phyloP scores from a whole-genome alignment of 176 grass and related monocot species.

The Thinopyrum elongatum region DNA sequence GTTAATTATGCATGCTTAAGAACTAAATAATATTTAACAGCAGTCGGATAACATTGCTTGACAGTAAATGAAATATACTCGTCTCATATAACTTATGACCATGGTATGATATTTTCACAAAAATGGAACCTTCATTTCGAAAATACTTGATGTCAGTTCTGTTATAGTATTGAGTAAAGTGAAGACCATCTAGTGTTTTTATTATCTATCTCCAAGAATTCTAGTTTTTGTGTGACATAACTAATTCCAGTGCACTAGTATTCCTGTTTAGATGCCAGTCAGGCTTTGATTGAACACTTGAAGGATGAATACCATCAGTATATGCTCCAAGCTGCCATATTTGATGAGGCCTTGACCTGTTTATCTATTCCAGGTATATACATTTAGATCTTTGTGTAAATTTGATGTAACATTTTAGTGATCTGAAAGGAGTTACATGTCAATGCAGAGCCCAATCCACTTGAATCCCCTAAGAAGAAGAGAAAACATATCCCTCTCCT shows the following conservation, averaged over 20 bases:
- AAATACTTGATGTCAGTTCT: not conserved
- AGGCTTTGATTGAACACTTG: conserved; percentile 63
- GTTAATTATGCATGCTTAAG: not conserved
- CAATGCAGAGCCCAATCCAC: conserved; percentile 53
- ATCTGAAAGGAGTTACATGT: conserved; percentile 20
- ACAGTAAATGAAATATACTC: not conserved
- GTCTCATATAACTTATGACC: not conserved
- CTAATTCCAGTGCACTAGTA: not conserved
- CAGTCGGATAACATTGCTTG: not conserved
- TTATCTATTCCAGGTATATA: conserved; percentile 52
- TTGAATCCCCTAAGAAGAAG: conserved; percentile 53
- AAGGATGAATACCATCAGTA: conserved; percentile 67
- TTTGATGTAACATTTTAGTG: conserved; percentile 1
- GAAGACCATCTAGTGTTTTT: not conserved
- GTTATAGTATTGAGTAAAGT: not conserved
- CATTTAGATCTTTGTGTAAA: conserved; percentile 1
- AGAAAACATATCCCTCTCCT: conserved; percentile 78
- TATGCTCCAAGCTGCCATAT: conserved; percentile 83
- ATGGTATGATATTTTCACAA: not conserved
- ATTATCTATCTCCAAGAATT: not conserved
- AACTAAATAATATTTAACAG: not conserved
- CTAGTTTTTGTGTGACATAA: not conserved
- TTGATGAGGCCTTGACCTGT: conserved; percentile 59
- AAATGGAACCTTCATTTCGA: not conserved
- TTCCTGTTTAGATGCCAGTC: conserved; percentile 52